Evolutionary conservation across 2,329 filamentous ascomycete species (phyloP), one percentile per base, ranked within the genome.

Genomic region (Chrysoporthe cubensis): DNA sequence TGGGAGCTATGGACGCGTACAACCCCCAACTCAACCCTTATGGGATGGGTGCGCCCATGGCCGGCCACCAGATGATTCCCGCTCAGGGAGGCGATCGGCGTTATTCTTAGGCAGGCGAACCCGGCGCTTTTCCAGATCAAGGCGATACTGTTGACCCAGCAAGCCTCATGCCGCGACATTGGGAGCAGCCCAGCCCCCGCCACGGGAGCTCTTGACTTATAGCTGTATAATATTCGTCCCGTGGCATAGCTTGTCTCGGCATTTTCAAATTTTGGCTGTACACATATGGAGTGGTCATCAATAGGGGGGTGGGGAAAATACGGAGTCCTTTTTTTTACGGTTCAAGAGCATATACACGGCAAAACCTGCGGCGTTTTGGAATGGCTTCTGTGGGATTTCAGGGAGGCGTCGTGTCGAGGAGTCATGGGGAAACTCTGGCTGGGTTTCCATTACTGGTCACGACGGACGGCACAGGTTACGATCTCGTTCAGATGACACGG

Each of bases 11-110:
- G 73, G 85, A 88, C 68, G 80, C 84, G 0, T 87, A 81, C 71
- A 84, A 85, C 66, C 78, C 82, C 0, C 85, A 87, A 72, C 85
- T 88, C 77, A 87, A 88, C 71, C 85, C 86, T 0, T 89, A 88
- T 71, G 84, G 83, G 56, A 87, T 88, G 85, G 82, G 79, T 8
- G 82, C 80, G 4, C 80, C 83, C 0, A 85, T 88, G 69, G 74
- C 81, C 4, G 81, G 80, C 68, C 85, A 87, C 72, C 63, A 83
- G 42, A 84, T 87, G 65, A 85, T 87, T 79, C 83, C 84, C 56
- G 84, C 85, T 46, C 85, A 87, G 73, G 81, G 81, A 66, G 81
- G 85, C 9, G 82, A 85, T 72, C 82, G 87, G 68, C 85, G 86
- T 69, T 88, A 85, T 77, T 87, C 84, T 77, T 89, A 86, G 78